phyloP scores from a whole-genome alignment of 1,139 yeast genomes.

The Groenewaldozyma auringiensis region DNA sequence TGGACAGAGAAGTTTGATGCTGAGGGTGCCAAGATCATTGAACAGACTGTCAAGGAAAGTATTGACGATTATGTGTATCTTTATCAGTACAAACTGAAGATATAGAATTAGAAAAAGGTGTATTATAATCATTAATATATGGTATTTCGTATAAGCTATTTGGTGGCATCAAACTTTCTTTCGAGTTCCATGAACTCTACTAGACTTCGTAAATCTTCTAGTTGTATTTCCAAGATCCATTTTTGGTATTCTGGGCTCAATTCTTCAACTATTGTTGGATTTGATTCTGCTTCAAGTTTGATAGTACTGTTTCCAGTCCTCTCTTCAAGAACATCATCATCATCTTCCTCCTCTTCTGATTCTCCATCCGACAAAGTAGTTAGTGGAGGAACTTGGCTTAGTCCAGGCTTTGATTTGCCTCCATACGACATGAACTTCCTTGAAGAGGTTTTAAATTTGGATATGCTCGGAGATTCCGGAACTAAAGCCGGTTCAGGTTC shows the following conservation, averaged over 20 bases:
- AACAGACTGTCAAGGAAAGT: conserved; percentile 18
- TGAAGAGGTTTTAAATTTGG: neutral
- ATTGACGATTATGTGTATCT: conserved; percentile 24
- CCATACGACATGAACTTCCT: neutral
- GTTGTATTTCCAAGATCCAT: conserved; percentile 15
- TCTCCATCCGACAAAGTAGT: neutral
- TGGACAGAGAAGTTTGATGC: conserved; percentile 19
- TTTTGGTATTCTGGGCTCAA: conserved; percentile 14
- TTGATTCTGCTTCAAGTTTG: conserved; percentile 1
- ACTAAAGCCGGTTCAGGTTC: neutral
- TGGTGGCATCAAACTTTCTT: conserved; percentile 14
- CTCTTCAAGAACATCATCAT: neutral
- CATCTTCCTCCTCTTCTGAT: neutral
- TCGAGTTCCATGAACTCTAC: conserved; percentile 22
- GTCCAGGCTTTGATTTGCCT: conserved; percentile 1
- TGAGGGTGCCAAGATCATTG: conserved; percentile 18
- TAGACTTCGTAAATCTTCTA: conserved; percentile 14
- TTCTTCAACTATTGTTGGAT: neutral
- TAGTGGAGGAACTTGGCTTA: neutral
- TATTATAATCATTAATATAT: too few species aligned
- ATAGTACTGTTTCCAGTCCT: neutral
- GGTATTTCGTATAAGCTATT: too few species aligned
- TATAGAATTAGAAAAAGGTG: conserved; percentile 3
- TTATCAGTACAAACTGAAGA: conserved; percentile 5
- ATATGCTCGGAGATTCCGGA: neutral